These are phyloP conservation scores for Fraxinus sp. DNA, from an alignment of 305 asterid species.

Conservation along the genomic window DNA sequence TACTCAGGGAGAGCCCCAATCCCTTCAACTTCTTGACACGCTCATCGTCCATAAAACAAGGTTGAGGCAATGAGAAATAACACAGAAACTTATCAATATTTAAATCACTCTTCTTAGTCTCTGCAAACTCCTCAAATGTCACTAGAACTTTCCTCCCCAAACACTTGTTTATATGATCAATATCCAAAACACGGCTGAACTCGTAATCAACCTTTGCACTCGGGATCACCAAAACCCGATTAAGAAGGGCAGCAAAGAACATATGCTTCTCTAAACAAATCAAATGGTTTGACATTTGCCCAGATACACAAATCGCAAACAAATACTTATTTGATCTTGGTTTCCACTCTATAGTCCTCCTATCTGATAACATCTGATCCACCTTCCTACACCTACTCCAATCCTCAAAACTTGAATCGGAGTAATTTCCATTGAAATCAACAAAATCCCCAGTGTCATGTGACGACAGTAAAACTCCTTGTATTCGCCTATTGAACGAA, in stretches of 20 bases:
- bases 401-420: conserved; percentile 45
- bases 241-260: conserved; percentile 85
- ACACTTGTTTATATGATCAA: conserved; percentile 79
- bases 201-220: conserved; percentile 85
- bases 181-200: conserved; percentile 68
- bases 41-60: conserved; percentile 84
- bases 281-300: conserved; percentile 97
- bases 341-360: conserved; percentile 81
- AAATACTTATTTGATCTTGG: conserved; percentile 75
- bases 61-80: conserved; percentile 79
- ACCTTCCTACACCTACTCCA: conserved; percentile 59
- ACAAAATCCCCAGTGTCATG: conserved; percentile 44
- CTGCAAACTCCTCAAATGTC: conserved; percentile 79
- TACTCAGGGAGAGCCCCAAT: conserved; percentile 64
- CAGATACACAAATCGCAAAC: conserved; percentile 83
- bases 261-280: conserved; percentile 93
- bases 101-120: conserved; percentile 55
- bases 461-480: conserved; percentile 62
- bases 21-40: conserved; percentile 79
- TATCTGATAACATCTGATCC: conserved; percentile 56
- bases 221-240: conserved; percentile 74
- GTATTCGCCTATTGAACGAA: conserved; percentile 71
- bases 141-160: conserved; percentile 76
- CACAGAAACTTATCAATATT: conserved; percentile 74
- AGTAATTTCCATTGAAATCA: conserved; percentile 37